Base-by-base conservation (phyloP, 2,329 filamentous ascomycete species). In the Colletotrichum simmondsii region DNA sequence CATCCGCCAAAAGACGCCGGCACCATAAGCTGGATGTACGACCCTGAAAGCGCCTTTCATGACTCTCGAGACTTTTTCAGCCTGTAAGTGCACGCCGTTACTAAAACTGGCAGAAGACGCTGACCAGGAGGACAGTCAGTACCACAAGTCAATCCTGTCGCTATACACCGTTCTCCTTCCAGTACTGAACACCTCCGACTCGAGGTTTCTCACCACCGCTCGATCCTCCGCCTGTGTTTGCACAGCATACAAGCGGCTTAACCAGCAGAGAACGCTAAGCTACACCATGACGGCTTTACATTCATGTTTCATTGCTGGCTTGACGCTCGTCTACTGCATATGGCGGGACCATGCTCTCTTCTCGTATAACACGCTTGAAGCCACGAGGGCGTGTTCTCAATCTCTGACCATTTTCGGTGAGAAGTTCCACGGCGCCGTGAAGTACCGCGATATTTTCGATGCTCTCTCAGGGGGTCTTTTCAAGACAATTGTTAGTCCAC, bases 241-340 rank as follows among this genome's bases (percentile, higher is more conserved):
- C 75, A 77, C 75, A 1, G 76, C 78, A 2, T 80, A 80, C 75
- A 79, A 80, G 71, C 76, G 77, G 0, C 74, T 81, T 0, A 79
- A 80, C 57, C 77, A 79, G 54, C 74, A 78, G 49, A 77, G 76
- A 52, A 79, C 78, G 2, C 75, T 81, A 7, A 78, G 76, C 59
- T 80, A 79, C 71, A 79, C 79, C 14, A 77, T 80, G 73, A 77
- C 76, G 49, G 78, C 79, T 0, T 74, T 81, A 14, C 79, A 80
- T 67, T 77, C 75, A 11, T 79, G 77, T 54, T 80, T 81, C 57
- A 75, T 80, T 1, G 79, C 78, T 0, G 79, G 78, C 0, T 68
- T 80, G 30, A 80, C 78, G 0, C 67, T 79, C 0, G 74, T 79
- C 3, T 80, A 80, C 73, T 80, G 78, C 58, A 57, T 79, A 3